phyloP scores from a whole-genome alignment of 257 asterid genomes.

The Solanum arcanum region DNA sequence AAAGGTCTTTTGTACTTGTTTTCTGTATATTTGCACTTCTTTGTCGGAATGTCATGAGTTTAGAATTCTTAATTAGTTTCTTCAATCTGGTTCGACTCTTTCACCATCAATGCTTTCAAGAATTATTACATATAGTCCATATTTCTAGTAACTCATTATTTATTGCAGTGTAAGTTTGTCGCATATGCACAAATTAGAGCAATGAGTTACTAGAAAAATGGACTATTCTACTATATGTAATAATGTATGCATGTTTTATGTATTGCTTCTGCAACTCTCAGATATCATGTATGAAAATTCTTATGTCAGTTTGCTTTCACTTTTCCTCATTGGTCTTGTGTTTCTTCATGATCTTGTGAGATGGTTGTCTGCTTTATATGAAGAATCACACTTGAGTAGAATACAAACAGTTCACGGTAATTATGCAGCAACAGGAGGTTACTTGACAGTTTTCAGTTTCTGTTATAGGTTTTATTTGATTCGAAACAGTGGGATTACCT shows the following conservation, averaged over 20 bases:
- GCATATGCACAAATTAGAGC: background rate
- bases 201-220: background rate
- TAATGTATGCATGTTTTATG: background rate
- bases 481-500: constrained; percentile 87
- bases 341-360: background rate
- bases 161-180: background rate
- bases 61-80: background rate
- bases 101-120: background rate
- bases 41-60: background rate
- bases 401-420: background rate
- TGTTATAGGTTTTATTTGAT: constrained; percentile 71
- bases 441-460: background rate
- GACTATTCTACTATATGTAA: background rate
- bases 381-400: background rate
- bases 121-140: background rate
- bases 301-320: background rate
- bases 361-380: background rate
- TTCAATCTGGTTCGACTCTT: background rate
- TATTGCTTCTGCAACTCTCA: background rate
- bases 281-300: background rate
- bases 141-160: background rate
- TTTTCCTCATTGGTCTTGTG: background rate
- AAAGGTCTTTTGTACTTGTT: background rate
- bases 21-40: background rate
- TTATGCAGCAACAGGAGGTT: background rate